Evolutionary conservation across 2,329 filamentous ascomycete genomes (phyloP).

Genomic region (Beauveria rudraprayagi): DNA sequence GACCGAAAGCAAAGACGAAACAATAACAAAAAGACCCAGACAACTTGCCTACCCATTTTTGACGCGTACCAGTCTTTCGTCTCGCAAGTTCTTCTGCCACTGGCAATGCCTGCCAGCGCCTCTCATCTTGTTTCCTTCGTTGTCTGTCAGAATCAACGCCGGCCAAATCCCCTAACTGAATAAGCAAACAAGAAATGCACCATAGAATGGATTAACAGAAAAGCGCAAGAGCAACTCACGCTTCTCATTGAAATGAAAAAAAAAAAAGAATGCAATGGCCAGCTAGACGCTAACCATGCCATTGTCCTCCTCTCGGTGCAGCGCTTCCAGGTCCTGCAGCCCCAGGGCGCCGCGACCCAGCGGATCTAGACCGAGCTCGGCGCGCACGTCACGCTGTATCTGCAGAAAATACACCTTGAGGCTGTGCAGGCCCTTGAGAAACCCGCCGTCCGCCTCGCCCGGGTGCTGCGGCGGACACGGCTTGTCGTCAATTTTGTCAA

Average conservation of each 20-base stretch:
- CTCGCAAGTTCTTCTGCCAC: neutral
- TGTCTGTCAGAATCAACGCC: neutral
- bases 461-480: constrained; percentile 77
- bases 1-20: neutral
- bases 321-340: constrained; percentile 17
- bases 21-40: neutral
- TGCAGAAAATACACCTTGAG: constrained; percentile 77
- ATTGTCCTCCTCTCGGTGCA: constrained; percentile 24
- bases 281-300: constrained; percentile 26
- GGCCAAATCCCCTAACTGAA: neutral
- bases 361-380: constrained; percentile 40
- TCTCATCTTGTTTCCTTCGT: neutral
- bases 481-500: constrained; percentile 57
- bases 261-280: neutral
- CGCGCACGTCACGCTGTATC: constrained; percentile 70
- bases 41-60: neutral
- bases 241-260: neutral
- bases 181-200: constrained; percentile 10
- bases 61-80: neutral
- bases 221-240: no score
- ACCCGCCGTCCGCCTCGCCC: constrained; percentile 75
- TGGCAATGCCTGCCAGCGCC: neutral
- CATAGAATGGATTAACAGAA: neutral
- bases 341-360: constrained; percentile 20
- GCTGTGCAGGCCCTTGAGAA: constrained; percentile 73